Evolutionary conservation across 257 asterid genomes (phyloP), one percentile per base, ranked within the genome.

Genomic region (Paulownia fortunei): DNA sequence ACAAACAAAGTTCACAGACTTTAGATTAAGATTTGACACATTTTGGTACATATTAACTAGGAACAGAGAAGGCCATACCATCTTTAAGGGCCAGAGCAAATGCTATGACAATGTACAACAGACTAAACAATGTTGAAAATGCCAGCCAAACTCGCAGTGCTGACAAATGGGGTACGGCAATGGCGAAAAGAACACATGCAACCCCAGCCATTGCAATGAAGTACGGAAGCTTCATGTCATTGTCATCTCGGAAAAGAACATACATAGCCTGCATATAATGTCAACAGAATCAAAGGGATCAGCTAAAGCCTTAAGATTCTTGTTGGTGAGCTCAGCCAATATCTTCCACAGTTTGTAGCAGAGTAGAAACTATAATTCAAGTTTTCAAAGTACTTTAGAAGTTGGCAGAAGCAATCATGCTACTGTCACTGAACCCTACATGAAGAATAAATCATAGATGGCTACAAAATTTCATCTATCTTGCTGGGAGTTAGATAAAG

Each of bases 111-210:
- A 94, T 88, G 85, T 92, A 94, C 32, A 92, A 83, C 67, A 91
- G 75, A 78, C 94, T 94, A 83, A 89, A 91, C 71, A 92, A 44
- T 0, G 97, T 87, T 1, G 98, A 94, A 82, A 94, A 84, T 7
- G 87, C 88, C 30, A 94, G 87, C 98, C 98, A 94, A 62, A 91
- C 13, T 65, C 96, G 82, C 67, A 94, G 82, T 4, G 98, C 98
- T 34, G 98, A 94, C 74, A 94, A 89, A 89, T 94, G 97, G 18
- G 98, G 98, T 73, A 89, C 81, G 30, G 83, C 79, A 77, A 94
- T 92, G 72, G 98, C 98, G 74, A 94, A 94, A 39, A 92, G 79
- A 72, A 59, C 94, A 78, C 98, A 94, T 2, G 83, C 92, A 26
- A 91, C 2, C 61, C 98, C 98, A 21, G 97, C 91, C 37, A 94